Percentiles rank a stretch among this genome's conserved stretches.
These are phyloP conservation scores for Suillus tomentosus DNA, from an alignment of 768 basidiomycete species.

Conservation along the genomic window DNA sequence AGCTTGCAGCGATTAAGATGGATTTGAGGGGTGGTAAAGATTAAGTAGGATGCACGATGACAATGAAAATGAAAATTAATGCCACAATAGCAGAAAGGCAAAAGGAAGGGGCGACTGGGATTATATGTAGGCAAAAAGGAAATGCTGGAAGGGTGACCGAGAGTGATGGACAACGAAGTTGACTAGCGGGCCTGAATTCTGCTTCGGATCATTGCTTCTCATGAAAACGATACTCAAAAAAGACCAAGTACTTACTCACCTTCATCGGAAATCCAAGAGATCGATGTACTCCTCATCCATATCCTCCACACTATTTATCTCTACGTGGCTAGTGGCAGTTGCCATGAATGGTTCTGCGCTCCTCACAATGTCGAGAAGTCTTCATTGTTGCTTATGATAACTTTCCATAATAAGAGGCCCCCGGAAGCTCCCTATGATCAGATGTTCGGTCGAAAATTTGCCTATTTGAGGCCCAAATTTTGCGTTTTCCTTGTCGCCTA, in stretches of 20 bases:
- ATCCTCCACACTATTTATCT: background rate
- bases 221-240: background rate
- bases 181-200: background rate
- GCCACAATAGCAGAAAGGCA: too few relatives aligned
- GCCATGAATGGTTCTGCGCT: background rate
- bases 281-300: background rate
- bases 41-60: background rate
- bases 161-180: background rate
- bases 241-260: background rate
- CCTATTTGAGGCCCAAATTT: too few relatives aligned
- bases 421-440: too few relatives aligned
- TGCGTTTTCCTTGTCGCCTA: too few relatives aligned
- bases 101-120: background rate
- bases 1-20: background rate
- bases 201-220: background rate
- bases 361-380: background rate
- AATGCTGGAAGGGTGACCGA: background rate
- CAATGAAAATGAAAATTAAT: background rate
- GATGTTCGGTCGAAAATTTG: too few relatives aligned
- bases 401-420: background rate
- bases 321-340: background rate
- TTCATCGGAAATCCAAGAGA: background rate
- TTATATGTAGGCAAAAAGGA: background rate
- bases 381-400: background rate
- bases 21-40: background rate